These are phyloP conservation scores for Gracilaria vermiculophylla DNA, from an alignment of 23 red algal genomes.

Conservation along the genomic window DNA sequence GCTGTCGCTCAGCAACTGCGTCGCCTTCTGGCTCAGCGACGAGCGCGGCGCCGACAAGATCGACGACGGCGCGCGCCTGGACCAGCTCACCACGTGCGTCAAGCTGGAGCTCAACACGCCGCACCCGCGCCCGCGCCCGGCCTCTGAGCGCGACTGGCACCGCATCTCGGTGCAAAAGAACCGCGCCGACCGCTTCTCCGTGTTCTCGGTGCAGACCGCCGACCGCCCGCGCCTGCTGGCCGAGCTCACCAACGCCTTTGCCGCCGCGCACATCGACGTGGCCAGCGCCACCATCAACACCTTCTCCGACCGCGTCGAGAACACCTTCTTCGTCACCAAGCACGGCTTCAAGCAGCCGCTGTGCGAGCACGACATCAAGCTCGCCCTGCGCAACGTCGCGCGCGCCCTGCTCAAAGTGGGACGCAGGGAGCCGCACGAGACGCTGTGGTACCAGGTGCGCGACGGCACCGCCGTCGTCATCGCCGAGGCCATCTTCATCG, in stretches of 20 bases:
- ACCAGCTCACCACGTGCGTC: constrained; percentile 57
- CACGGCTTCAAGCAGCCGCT: constrained; percentile 62
- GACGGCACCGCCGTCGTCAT: constrained; percentile 46
- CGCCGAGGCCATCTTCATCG: constrained; percentile 74
- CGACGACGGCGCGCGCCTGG: constrained; percentile 41
- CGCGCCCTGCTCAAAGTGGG: constrained; percentile 48
- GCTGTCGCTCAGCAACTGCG: constrained; percentile 43
- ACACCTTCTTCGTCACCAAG: constrained; percentile 68
- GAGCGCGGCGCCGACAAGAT: constrained; percentile 51
- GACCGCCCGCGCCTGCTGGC: constrained; percentile 65
- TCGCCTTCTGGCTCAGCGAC: constrained; percentile 67
- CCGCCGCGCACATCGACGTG: constrained; percentile 27
- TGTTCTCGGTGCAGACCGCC: constrained; percentile 62
- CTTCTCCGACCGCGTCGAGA: constrained; percentile 46
- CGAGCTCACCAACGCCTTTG: constrained; percentile 23
- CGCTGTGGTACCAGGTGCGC: constrained; percentile 63
- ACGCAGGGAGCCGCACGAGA: constrained; percentile 5
- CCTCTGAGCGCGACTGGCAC: constrained; percentile 34
- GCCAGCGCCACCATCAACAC: constrained; percentile 59
- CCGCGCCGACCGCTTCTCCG: constrained; percentile 53
- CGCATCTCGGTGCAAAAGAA: constrained; percentile 61
- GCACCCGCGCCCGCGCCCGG: constrained; percentile 54
- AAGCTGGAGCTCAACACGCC: constrained; percentile 66
- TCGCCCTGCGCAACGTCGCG: constrained; percentile 18
- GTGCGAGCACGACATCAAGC: constrained; percentile 6